These are phyloP conservation scores for Diaporthe sp. DNA, from an alignment of 2,329 filamentous ascomycete species.

Conservation along the genomic window DNA sequence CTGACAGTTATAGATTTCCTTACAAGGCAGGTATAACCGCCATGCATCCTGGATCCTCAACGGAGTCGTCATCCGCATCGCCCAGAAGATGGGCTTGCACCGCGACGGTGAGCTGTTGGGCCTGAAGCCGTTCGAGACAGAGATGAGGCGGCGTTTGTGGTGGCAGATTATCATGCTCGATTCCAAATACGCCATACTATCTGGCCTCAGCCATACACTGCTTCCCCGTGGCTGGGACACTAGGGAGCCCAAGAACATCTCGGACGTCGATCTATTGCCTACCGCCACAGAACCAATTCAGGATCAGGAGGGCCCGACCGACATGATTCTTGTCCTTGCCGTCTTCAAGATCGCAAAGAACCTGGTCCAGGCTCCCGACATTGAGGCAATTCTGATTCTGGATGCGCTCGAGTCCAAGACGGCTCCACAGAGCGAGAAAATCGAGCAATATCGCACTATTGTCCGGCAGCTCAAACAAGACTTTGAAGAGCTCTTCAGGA, in stretches of 20 bases:
- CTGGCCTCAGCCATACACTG: slow-evolving; percentile 68
- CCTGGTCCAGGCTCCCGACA: slow-evolving; percentile 61
- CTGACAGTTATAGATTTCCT: slow-evolving; percentile 60
- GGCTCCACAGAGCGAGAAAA: slow-evolving; percentile 49
- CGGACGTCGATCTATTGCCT: slow-evolving; percentile 71
- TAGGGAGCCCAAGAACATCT: slow-evolving; percentile 68
- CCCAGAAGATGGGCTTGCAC: slow-evolving; percentile 77
- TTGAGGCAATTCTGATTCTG: slow-evolving; percentile 65
- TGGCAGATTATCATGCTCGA: slow-evolving; percentile 74
- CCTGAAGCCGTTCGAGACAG: slow-evolving; percentile 73
- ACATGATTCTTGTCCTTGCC: slow-evolving; percentile 71
- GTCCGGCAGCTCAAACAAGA: slow-evolving; percentile 59
- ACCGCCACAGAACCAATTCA: slow-evolving; percentile 65
- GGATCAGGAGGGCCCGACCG: slow-evolving; percentile 69
- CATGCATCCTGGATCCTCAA: slow-evolving; percentile 73
- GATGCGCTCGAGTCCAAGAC: slow-evolving; percentile 53
- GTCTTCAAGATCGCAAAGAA: slow-evolving; percentile 65
- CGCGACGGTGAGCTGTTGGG: slow-evolving; percentile 70
- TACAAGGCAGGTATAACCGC: slow-evolving; percentile 70
- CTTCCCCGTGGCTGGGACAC: slow-evolving; percentile 70
- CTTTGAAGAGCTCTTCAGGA: slow-evolving; percentile 61
- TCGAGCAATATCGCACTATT: slow-evolving; percentile 59
- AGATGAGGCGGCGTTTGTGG: slow-evolving; percentile 78
- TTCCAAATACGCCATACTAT: slow-evolving; percentile 68
- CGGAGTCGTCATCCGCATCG: slow-evolving; percentile 73